phyloP scores from a whole-genome alignment of 164 flowering plant genomes.

The Vitis amurensis region DNA sequence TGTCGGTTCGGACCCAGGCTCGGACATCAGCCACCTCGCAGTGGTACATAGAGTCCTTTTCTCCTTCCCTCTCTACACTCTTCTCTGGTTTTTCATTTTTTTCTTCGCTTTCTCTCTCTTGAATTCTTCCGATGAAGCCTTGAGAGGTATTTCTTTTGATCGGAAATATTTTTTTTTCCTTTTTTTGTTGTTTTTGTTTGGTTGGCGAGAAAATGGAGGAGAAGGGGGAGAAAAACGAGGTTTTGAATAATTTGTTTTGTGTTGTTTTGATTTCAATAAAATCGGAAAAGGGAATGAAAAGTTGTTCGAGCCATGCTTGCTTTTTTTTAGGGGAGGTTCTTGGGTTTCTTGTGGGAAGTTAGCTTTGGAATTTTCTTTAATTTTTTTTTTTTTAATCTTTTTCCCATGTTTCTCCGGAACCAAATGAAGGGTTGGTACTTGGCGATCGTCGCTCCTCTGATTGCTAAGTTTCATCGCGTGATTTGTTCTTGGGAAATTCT shows the following conservation, averaged over 20 bases:
- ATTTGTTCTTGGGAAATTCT: no score
- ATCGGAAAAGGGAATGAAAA: no score
- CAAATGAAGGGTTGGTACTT: no score
- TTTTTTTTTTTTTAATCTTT: no score
- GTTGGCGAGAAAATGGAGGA: neutral
- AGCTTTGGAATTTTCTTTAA: no score
- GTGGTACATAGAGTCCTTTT: neutral
- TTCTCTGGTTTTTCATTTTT: no score
- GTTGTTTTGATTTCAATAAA: neutral
- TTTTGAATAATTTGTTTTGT: neutral
- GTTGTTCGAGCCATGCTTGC: no score
- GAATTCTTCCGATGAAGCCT: neutral
- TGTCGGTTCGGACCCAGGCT: conserved; percentile 5
- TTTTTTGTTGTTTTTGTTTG: neutral
- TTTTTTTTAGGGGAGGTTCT: no score
- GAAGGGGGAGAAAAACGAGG: neutral
- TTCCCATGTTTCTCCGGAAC: no score
- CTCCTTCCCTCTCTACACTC: neutral
- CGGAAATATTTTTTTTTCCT: neutral
- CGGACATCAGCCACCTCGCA: conserved; percentile 1
- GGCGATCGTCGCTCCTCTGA: no score
- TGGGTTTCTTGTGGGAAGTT: no score
- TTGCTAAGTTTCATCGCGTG: no score
- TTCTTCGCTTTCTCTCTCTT: neutral
- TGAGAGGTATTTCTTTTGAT: neutral